Evolutionary conservation across 2,329 filamentous ascomycete genomes (phyloP).

Genomic region (Talaromyces sp.): DNA sequence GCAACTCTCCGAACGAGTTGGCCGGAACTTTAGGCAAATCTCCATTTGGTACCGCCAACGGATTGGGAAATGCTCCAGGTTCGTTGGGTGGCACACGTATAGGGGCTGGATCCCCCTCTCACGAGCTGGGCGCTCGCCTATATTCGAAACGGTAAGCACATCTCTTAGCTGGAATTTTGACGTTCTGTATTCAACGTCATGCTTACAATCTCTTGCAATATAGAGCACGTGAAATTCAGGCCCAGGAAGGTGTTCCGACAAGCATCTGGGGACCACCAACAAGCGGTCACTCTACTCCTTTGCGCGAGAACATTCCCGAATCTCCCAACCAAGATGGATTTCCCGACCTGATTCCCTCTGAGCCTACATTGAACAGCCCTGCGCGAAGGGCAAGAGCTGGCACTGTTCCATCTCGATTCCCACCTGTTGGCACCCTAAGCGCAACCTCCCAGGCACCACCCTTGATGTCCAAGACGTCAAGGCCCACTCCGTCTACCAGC

Average conservation of each 20-base stretch:
- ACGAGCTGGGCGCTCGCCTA: constrained; percentile 76
- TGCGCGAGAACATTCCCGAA: constrained; percentile 96
- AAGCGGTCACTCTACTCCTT: constrained; percentile 90
- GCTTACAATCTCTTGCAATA: constrained; percentile 18
- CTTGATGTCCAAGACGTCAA: constrained; percentile 70
- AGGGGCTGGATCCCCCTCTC: constrained; percentile 92
- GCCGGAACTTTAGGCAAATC: constrained; percentile 63
- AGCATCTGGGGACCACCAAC: constrained; percentile 90
- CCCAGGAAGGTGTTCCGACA: constrained; percentile 81
- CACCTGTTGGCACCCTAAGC: constrained; percentile 65
- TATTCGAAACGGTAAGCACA: constrained; percentile 83
- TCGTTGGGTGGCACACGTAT: constrained; percentile 62
- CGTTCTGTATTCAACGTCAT: constrained; percentile 13
- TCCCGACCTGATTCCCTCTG: constrained; percentile 75
- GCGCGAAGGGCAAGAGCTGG: constrained; percentile 82
- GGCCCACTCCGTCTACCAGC: constrained; percentile 80
- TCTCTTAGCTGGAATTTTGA: background rate
- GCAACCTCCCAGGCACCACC: constrained; percentile 54
- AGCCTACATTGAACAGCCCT: constrained; percentile 61
- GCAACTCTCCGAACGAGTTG: constrained; percentile 75
- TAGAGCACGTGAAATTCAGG: constrained; percentile 93
- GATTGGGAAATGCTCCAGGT: constrained; percentile 51
- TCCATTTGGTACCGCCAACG: constrained; percentile 65
- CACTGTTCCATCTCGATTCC: constrained; percentile 93
- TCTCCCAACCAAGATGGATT: constrained; percentile 90